Conservation (phyloP, 257 asterid genomes). For the Plantago ovata region DNA sequence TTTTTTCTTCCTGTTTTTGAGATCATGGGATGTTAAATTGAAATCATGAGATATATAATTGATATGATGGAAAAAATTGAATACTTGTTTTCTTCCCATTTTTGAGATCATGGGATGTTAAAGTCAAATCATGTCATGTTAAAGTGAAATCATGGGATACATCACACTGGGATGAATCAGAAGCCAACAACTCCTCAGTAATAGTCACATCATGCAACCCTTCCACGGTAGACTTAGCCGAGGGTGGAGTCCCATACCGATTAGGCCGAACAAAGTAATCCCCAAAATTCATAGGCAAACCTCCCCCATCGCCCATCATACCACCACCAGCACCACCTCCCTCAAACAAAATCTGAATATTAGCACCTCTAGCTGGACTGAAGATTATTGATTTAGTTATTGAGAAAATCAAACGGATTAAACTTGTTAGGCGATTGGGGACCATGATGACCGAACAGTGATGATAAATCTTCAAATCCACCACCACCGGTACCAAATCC, state of each 20-base stretch:
- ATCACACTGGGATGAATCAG: constrained; percentile 73
- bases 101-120: no score
- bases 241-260: constrained; percentile 73
- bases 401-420: constrained; percentile 53
- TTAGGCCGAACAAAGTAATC: constrained; percentile 68
- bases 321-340: constrained; percentile 33
- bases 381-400: constrained; percentile 42
- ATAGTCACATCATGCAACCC: constrained; percentile 41
- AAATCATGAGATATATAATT: no score
- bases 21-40: no score
- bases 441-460: constrained; percentile 21
- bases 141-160: no score
- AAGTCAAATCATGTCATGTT: no score
- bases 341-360: constrained; percentile 65
- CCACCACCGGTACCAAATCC: background rate
- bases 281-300: constrained; percentile 41
- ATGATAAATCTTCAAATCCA: constrained; percentile 32
- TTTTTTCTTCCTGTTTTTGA: no score
- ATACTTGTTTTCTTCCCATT: no score
- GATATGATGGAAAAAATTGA: no score
- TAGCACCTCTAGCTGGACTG: constrained; percentile 58
- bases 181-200: constrained; percentile 45
- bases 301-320: constrained; percentile 26
- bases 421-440: constrained; percentile 53
- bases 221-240: constrained; percentile 52